Evolutionary conservation across 495 filamentous ascomycete species (phyloP).

Genomic region (Penicillium diatomitis): DNA sequence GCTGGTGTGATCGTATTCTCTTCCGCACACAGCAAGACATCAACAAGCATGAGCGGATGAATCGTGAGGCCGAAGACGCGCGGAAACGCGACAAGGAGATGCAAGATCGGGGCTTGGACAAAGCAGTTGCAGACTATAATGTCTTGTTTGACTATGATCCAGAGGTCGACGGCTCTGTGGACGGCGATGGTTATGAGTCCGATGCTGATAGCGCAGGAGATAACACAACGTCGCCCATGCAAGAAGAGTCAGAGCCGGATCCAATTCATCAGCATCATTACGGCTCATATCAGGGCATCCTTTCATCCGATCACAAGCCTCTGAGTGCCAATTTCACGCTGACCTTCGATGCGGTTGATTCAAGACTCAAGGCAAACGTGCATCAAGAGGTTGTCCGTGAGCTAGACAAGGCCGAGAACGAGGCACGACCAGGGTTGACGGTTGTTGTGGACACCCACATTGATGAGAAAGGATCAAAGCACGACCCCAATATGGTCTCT

Average conservation of each 20-base stretch:
- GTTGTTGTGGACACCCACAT: slow-evolving; percentile 63
- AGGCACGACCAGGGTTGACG: slow-evolving; percentile 74
- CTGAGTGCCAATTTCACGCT: slow-evolving; percentile 70
- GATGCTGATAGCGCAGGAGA: slow-evolving; percentile 13
- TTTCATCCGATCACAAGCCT: slow-evolving; percentile 95
- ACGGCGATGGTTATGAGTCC: slow-evolving; percentile 52
- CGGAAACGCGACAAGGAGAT: slow-evolving; percentile 74
- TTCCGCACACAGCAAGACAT: slow-evolving; percentile 68
- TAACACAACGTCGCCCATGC: slow-evolving; percentile 10
- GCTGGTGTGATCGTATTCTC: slow-evolving; percentile 97
- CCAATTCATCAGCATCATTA: slow-evolving; percentile 66
- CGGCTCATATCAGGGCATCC: slow-evolving; percentile 75
- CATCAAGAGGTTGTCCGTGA: slow-evolving; percentile 82
- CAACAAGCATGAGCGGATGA: slow-evolving; percentile 57
- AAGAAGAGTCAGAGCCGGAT: slow-evolving; percentile 18
- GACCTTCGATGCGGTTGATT: slow-evolving; percentile 74
- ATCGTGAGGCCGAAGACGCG: slow-evolving; percentile 54
- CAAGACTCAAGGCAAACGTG: slow-evolving; percentile 70
- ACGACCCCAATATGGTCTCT: slow-evolving; percentile 51
- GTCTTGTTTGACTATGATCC: slow-evolving; percentile 89
- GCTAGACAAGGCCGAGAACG: slow-evolving; percentile 87
- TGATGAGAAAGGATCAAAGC: slow-evolving; percentile 19
- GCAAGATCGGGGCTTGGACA: slow-evolving; percentile 67
- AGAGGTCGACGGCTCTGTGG: slow-evolving; percentile 49
- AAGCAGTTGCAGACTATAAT: slow-evolving; percentile 67